Base-by-base conservation (phyloP, 1,284 basidiomycete genomes). In the Tremellales sp. region DNA sequence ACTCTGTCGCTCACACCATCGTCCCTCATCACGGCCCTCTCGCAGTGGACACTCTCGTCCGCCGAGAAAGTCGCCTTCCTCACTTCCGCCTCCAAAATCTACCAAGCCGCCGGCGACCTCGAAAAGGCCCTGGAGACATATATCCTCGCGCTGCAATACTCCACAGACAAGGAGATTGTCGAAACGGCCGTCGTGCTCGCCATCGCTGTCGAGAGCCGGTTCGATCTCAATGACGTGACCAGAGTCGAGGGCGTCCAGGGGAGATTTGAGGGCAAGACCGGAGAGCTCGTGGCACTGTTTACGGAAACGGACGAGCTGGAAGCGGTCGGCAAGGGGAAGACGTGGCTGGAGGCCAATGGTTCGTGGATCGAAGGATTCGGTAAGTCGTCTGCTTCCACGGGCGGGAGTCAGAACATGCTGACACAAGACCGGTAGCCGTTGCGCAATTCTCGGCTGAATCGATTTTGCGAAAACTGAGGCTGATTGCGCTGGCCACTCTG, bases 141-240 rank as follows among this genome's bases (percentile, higher is more conserved):
- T 77, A 47, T 70, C 9, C 49, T 69, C 29, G 83, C 83, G 2
- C 60, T 84, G n/a, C 77, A 82, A 40, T 73, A 78, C 24, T 81
- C 87, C 10, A 74, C 63, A 21, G 58, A 61, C n/a, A 48, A 51
- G 32, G 43, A 57, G 32, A 51, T 63, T 16, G 69, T 65, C 13
- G 55, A 66, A 41, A 62, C 64, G 45, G 65, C 73, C 2, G 56
- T 76, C 32, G 64, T 66, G 16, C 58, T 81, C 13, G 83, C 86
- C 12, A 76, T 94, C 38, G 79, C 84, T 32, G 76, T 85, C 29
- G 82, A 85, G 5, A 75, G 76, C 25, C 71, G 85, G 48, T 87
- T 88, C 66, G 83, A 91, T 68, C 85, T 93, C 59, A 85, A 91
- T 60, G 71, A 83, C n/a, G 72, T 94, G 21, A 81, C 88, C 33